Evolutionary conservation across 2,329 filamentous ascomycete species (phyloP), one percentile per base, ranked within the genome.

Genomic region (Raffaelea ambrosiae): DNA sequence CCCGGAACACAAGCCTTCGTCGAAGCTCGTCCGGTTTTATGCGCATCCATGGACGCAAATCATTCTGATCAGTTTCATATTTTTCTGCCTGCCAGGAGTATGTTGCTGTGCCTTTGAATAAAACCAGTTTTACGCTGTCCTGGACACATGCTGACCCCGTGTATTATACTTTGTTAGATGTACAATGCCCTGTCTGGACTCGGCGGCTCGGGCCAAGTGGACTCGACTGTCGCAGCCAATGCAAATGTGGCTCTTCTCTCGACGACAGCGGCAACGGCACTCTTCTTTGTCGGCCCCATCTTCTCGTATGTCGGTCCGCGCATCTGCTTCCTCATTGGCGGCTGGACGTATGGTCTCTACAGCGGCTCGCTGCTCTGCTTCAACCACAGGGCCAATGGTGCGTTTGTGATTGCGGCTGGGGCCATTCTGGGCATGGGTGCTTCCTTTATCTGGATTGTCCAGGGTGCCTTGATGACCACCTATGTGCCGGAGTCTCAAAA

Each of bases 391-490:
- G 54, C 48, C 16, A 71, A 70, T 41, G 68, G 64, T 20, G 54
- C 59, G 5, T 71, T 73, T 46, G 68, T 72, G 29, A 72, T 72
- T 47, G 66, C 61, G 7, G 52, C 66, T 2, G 70, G 70, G 22
- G 68, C 66, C 8, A 61, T 73, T 23, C 62, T 72, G n/a, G 70
- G 70, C 54, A 50, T 71, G 19, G 67, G 70, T 9, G 66, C 68
- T 3, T 64, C 67, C 1, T 66, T 72, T 49, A 51, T 72, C 7
- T 73, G 70, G 69, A 65, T 71, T 21, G 61, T 68, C 1, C 70
- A 73, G 52, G 70, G 70, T 11, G 66, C 69, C 19, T 71, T 72
- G 51, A 72, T 73, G 69, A 71, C 66, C 0, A 68, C 68, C 1
- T 73, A 72, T 49, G 64, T 68, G 2, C 55, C 60, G 10, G 68